Conservation (phyloP, 2,329 filamentous ascomycete genomes). For the Pyrenophora graminea region DNA sequence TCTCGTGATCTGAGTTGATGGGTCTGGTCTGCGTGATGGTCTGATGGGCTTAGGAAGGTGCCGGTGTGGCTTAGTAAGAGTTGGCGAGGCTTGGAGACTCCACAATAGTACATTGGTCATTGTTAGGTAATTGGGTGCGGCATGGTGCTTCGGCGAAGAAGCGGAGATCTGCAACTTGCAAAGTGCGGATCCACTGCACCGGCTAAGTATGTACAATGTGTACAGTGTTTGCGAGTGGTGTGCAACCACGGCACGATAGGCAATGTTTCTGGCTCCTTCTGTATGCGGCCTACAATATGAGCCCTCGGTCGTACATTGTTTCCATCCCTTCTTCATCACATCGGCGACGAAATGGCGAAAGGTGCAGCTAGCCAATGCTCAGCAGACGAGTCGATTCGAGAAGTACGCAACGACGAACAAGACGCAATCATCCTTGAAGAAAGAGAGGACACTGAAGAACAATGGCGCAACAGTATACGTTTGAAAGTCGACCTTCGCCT, state of each 20-base stretch:
- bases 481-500: constrained; percentile 69
- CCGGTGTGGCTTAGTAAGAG: not conserved
- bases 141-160: constrained; percentile 4
- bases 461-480: constrained; percentile 56
- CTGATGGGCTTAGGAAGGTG: not conserved
- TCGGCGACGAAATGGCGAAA: constrained; percentile 21
- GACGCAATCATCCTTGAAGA: constrained; percentile 10
- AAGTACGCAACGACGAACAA: constrained; percentile 18
- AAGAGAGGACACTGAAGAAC: constrained; percentile 19
- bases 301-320: not conserved
- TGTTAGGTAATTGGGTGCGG: constrained; percentile 13
- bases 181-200: constrained; percentile 13
- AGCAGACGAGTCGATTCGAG: constrained; percentile 17
- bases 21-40: not conserved
- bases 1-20: not conserved
- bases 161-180: constrained; percentile 10
- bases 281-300: constrained; percentile 7
- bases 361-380: constrained; percentile 18
- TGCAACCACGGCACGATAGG: constrained; percentile 18
- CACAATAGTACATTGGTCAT: constrained; percentile 10
- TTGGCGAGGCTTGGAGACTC: not conserved
- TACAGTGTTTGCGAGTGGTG: constrained; percentile 8
- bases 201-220: constrained; percentile 8
- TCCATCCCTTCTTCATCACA: not conserved
- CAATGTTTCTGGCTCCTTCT: constrained; percentile 18